Base-by-base conservation (phyloP, 2,329 filamentous ascomycete genomes). In the Raffaelea ambrosiae region DNA sequence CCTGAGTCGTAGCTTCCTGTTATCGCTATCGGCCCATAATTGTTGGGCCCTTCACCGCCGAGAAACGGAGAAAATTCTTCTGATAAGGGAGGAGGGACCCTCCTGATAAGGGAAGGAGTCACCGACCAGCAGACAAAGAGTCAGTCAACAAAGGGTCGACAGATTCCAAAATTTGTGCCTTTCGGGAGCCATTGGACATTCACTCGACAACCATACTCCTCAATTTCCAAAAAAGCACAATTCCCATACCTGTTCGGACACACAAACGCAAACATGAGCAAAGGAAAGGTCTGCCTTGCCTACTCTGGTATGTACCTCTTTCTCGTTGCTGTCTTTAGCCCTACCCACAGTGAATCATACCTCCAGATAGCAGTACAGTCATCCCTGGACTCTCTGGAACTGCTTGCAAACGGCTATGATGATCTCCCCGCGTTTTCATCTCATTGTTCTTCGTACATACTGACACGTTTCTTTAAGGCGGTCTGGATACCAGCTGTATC, bases 241-340 rank as follows among this genome's bases (percentile, higher is more conserved):
- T 43, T 14, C n/a, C 22, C 29, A 14, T 9, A 43, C 9, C 18
- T 35, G 20, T 42, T 23, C 40, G 26, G 26, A 7, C 26, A 29
- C 14, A 26, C 11, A 26, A 29, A 31, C 21, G 38, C 23, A 36
- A 55, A 38, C 43, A 62, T 62, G 60, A 58, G 58, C 54, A 61
- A 62, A 51, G 59, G 59, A 51, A 60, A 58, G 44, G 59, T 63
- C 52, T 63, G 60, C 55, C 59, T 63, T 44, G 54, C 54, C 54
- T 55, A 55, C 46, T 55, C 54, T 38, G 54, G 60, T 62, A 50
- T 52, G 57, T 59, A 5, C 4, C 23, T 35, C 8, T 26, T 35
- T 23, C 19, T 40, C 21, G 7, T 13, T 29, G 7, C 26, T 29
- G 7, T 29, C 13, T 13, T 7, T 29, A 13, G 26, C 26, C 7